These are phyloP conservation scores for Colletotrichum tofieldiae DNA, from an alignment of 2,329 filamentous ascomycete genomes.

Conservation along the genomic window DNA sequence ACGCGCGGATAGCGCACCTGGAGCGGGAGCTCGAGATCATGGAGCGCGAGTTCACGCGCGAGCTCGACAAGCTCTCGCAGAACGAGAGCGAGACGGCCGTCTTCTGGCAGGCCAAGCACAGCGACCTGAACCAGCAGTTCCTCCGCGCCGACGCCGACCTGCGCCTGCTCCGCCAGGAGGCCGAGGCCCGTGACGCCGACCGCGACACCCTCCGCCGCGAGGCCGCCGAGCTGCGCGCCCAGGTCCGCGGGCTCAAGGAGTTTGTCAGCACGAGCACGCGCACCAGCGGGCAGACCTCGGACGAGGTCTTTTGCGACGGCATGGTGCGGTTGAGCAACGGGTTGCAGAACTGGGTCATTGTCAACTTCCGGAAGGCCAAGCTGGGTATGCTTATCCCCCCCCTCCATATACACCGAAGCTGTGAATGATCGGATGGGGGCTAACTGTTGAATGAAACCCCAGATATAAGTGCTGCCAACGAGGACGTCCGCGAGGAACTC, in stretches of 20 bases:
- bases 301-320: conserved; percentile 76
- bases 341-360: conserved; percentile 82
- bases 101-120: conserved; percentile 73
- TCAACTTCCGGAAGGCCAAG: conserved; percentile 76
- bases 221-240: conserved; percentile 67
- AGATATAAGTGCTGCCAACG: conserved; percentile 63
- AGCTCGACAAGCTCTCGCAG: conserved; percentile 68
- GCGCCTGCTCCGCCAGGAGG: conserved; percentile 65
- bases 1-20: conserved; percentile 67
- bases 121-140: conserved; percentile 66
- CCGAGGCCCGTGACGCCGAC: conserved; percentile 64
- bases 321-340: conserved; percentile 76
- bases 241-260: conserved; percentile 79
- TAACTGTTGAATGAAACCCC: conserved; percentile 36
- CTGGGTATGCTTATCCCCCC: conserved; percentile 59
- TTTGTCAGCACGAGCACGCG: conserved; percentile 79
- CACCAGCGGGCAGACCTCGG: conserved; percentile 73
- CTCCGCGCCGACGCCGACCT: conserved; percentile 68
- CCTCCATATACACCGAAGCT: not conserved
- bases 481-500: conserved; percentile 60
- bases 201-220: conserved; percentile 69
- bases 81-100: conserved; percentile 70
- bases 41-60: conserved; percentile 67
- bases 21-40: conserved; percentile 68
- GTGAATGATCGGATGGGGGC: not conserved